Percentiles rank a stretch among this genome's conserved stretches.
phyloP scores from a whole-genome alignment of 2,329 filamentous ascomycete species.

The Pseudovirgaria hyperparasitica region DNA sequence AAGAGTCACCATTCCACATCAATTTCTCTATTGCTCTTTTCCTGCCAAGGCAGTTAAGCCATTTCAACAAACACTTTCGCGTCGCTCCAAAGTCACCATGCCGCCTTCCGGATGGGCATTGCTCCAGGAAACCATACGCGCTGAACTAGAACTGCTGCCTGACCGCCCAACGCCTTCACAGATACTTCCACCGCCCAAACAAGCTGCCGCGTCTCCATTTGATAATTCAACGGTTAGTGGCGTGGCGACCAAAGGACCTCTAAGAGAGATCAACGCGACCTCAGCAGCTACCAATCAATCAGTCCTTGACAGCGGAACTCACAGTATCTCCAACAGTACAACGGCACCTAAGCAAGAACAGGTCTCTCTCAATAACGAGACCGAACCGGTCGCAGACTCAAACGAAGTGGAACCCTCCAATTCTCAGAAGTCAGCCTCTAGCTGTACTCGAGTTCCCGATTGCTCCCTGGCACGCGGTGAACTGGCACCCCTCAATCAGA shows the following conservation, averaged over 20 bases:
- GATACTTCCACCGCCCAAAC: background rate
- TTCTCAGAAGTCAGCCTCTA: background rate
- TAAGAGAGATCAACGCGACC: too few relatives aligned
- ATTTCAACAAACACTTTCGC: too few relatives aligned
- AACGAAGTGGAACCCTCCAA: background rate
- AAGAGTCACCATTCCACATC: too few relatives aligned
- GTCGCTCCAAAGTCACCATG: constrained; percentile 9
- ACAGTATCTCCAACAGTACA: too few relatives aligned
- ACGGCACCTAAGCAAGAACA: too few relatives aligned
- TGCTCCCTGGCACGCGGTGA: constrained; percentile 16
- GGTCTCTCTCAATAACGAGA: too few relatives aligned
- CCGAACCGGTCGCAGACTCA: too few relatives aligned
- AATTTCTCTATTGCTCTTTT: too few relatives aligned
- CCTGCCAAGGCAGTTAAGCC: too few relatives aligned
- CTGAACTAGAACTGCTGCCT: constrained; percentile 15
- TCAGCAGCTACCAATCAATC: too few relatives aligned
- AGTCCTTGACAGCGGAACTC: too few relatives aligned
- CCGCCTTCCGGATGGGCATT: constrained; percentile 18
- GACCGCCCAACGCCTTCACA: constrained; percentile 9
- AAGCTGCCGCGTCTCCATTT: background rate
- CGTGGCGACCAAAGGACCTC: background rate
- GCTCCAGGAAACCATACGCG: constrained; percentile 10
- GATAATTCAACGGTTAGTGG: background rate
- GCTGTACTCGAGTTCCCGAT: too few relatives aligned
- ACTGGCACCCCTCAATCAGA: constrained; percentile 16